These are phyloP conservation scores for Pseudogymnoascus sp. DNA, from an alignment of 2,329 filamentous ascomycete genomes.

Conservation along the genomic window DNA sequence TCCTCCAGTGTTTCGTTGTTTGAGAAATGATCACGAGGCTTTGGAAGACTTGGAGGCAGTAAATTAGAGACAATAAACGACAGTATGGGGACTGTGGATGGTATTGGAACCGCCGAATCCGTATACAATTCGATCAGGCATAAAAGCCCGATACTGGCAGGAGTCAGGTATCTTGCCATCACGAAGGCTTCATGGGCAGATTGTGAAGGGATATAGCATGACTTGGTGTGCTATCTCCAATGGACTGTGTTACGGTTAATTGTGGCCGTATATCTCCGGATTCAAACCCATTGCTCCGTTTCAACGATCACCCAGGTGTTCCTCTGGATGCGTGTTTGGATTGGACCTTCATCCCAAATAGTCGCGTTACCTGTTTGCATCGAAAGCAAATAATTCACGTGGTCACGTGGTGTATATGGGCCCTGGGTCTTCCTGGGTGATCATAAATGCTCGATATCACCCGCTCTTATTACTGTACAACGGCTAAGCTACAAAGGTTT, in stretches of 20 bases:
- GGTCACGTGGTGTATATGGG: neutral
- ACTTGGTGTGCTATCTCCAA: neutral
- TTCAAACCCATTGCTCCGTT: neutral
- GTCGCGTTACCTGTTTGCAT: neutral
- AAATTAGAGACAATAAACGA: conserved; percentile 72
- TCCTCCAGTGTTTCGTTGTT: neutral
- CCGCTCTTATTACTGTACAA: neutral
- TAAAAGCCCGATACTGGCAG: conserved; percentile 78
- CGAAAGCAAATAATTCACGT: conserved; percentile 3
- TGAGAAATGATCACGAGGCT: conserved; percentile 16
- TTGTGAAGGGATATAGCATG: neutral
- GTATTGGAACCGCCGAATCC: conserved; percentile 60
- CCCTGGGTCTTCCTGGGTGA: neutral
- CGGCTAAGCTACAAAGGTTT: conserved; percentile 12
- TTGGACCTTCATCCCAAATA: neutral
- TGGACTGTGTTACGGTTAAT: neutral
- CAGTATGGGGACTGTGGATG: conserved; percentile 67
- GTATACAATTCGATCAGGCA: conserved; percentile 77
- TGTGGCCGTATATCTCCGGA: neutral
- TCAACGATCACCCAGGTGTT: neutral
- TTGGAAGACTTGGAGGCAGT: conserved; percentile 43
- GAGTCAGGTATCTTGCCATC: conserved; percentile 82
- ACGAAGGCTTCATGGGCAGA: neutral
- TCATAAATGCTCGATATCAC: neutral
- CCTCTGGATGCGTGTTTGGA: neutral